A percentile compares a stretch with the other conserved stretches of the same genome.
phyloP scores from a whole-genome alignment of 805 yeast genomes.

The Starmerella powellii region DNA sequence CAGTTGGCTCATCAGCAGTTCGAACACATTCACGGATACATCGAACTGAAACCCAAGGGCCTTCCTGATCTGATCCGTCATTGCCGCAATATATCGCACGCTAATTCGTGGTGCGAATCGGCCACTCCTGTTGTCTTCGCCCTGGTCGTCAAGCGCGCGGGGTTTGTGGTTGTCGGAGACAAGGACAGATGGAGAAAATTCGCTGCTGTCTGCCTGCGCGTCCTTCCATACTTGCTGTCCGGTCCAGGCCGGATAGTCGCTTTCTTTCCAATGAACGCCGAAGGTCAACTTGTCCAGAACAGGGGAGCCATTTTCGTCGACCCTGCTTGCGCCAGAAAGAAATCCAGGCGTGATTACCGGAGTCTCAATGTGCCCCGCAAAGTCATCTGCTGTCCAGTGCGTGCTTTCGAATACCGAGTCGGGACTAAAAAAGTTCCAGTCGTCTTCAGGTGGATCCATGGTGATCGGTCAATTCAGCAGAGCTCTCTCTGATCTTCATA shows the following conservation, averaged over 20 bases:
- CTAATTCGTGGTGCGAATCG: slow-evolving; percentile 19
- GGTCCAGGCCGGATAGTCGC: slow-evolving; percentile 91
- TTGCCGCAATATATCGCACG: slow-evolving; percentile 40
- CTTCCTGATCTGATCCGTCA: slow-evolving; percentile 41
- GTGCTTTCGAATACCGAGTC: slow-evolving; percentile 11
- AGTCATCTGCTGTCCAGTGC: not conserved
- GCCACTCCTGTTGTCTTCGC: not conserved
- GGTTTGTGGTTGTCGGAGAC: too few relatives aligned
- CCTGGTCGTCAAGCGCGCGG: not conserved
- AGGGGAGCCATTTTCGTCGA: slow-evolving; percentile 7
- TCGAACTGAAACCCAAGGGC: slow-evolving; percentile 61
- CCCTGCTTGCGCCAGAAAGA: not conserved
- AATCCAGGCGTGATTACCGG: slow-evolving; percentile 18
- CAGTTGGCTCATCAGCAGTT: slow-evolving; percentile 45
- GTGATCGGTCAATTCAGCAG: too few relatives aligned
- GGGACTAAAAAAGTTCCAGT: too few relatives aligned
- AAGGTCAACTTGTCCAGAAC: slow-evolving; percentile 8
- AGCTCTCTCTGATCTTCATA: too few relatives aligned
- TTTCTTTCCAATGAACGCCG: slow-evolving; percentile 27
- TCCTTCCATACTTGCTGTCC: slow-evolving; percentile 25
- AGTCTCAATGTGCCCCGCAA: not conserved
- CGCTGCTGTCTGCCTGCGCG: not conserved
- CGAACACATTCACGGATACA: slow-evolving; percentile 54
- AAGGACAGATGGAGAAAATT: slow-evolving; percentile 1
- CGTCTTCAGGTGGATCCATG: too few relatives aligned